Percentiles rank a stretch among this genome's conserved stretches.
Evolutionary conservation across 352 stramenopile species (phyloP).

Genomic region (Elongisporangium prolatum): DNA sequence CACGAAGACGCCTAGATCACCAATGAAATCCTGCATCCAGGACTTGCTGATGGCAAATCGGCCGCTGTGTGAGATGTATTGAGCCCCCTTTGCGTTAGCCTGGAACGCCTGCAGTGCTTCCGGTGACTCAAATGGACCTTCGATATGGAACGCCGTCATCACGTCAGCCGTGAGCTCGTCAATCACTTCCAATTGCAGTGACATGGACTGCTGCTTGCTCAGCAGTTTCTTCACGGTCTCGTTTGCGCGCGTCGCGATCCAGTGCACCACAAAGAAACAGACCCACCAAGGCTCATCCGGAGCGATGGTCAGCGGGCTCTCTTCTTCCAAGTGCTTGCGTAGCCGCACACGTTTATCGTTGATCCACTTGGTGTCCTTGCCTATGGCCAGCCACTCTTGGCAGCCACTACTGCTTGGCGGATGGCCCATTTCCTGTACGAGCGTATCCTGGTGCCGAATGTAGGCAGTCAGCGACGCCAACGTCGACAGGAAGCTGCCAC

Average conservation of each 20-base stretch:
- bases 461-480: conserved; percentile 25
- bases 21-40: conserved; percentile 34
- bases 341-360: conserved; percentile 46
- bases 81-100: conserved; percentile 1
- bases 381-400: conserved; percentile 27
- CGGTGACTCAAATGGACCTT: conserved; percentile 9
- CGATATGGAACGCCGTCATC: conserved; percentile 27
- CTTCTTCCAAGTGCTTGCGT: conserved; percentile 31
- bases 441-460: conserved; percentile 23
- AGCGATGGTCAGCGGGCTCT: conserved; percentile 9
- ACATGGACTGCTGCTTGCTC: conserved; percentile 13
- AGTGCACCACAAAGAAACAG: conserved; percentile 45
- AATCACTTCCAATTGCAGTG: conserved; percentile 16
- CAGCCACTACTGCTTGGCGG: conserved; percentile 11
- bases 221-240: conserved; percentile 29
- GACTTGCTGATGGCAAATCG: conserved; percentile 25
- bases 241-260: conserved; percentile 33
- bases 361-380: conserved; percentile 44
- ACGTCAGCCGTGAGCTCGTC: conserved; percentile 21
- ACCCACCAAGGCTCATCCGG: conserved; percentile 55
- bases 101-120: conserved; percentile 2
- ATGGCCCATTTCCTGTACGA: conserved; percentile 24
- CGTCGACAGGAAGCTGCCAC: conserved; percentile 29
- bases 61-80: conserved; percentile 19
- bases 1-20: conserved; percentile 35